phyloP scores from a whole-genome alignment of 257 asterid species.

The Petrea volubilis region DNA sequence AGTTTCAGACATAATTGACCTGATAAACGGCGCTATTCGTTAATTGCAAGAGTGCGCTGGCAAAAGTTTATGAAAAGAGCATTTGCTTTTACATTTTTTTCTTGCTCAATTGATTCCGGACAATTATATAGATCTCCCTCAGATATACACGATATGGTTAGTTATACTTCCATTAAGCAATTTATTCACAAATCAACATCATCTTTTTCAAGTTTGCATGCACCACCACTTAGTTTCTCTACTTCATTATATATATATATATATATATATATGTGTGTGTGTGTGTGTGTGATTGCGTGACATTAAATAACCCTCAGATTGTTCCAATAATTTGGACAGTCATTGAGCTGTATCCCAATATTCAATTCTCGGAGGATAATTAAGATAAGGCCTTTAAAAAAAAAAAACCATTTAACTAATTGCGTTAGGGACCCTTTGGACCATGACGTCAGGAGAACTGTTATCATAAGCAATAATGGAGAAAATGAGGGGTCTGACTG shows the following conservation, averaged over 20 bases:
- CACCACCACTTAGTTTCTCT: neutral
- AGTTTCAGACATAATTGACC: too few relatives aligned
- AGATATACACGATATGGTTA: too few relatives aligned
- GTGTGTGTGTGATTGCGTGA: neutral
- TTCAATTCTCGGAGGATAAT: neutral
- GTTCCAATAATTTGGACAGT: constrained; percentile 19
- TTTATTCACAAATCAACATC: neutral
- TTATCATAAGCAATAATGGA: constrained; percentile 13
- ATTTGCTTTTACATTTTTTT: neutral
- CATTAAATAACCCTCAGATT: neutral
- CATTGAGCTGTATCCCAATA: constrained; percentile 17
- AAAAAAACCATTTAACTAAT: neutral
- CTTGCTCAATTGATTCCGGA: neutral
- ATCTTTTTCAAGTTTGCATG: neutral
- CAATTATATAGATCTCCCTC: too few relatives aligned
- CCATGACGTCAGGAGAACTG: constrained; percentile 22
- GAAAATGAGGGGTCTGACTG: constrained; percentile 24
- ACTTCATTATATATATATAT: too few relatives aligned
- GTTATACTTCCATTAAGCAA: constrained; percentile 13
- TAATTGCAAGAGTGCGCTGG: too few relatives aligned
- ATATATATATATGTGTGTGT: too few relatives aligned
- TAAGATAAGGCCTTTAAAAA: neutral
- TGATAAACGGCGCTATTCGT: too few relatives aligned
- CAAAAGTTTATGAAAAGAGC: too few relatives aligned
- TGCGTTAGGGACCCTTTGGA: constrained; percentile 13